Conservation (phyloP, 768 basidiomycete species). For the Phlebiopsis flavidoalba region DNA sequence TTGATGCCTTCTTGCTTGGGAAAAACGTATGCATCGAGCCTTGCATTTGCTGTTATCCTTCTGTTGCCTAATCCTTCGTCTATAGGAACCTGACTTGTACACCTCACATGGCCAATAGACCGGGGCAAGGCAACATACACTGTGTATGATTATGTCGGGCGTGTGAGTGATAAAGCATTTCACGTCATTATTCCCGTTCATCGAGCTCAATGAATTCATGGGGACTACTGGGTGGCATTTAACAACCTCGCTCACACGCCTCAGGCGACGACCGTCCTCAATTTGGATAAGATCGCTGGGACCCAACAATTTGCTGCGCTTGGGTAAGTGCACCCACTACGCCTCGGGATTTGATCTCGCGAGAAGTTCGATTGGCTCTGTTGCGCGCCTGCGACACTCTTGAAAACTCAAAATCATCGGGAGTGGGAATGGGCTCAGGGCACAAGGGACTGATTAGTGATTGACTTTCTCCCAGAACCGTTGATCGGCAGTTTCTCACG, state of each 20-base stretch:
- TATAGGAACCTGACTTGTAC: conserved; percentile 60
- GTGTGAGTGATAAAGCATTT: conserved; percentile 23
- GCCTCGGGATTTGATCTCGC: background rate
- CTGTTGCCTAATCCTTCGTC: background rate
- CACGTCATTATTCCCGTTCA: background rate
- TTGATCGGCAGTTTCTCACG: conserved; percentile 36
- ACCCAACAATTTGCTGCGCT: conserved; percentile 47
- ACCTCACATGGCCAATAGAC: conserved; percentile 35
- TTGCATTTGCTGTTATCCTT: background rate
- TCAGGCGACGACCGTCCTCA: conserved; percentile 33
- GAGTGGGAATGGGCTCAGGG: background rate
- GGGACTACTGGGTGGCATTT: conserved; percentile 24
- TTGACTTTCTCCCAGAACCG: conserved; percentile 29
- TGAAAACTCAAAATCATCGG: background rate
- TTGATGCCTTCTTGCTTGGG: conserved; percentile 46
- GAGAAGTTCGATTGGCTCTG: background rate
- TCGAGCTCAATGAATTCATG: background rate
- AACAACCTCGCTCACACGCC: conserved; percentile 31
- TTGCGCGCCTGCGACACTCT: background rate
- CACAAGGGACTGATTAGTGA: background rate
- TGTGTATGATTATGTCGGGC: conserved; percentile 38
- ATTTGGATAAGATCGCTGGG: conserved; percentile 37
- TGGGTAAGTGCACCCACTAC: conserved; percentile 33
- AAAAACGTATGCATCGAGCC: conserved; percentile 32
- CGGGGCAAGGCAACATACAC: conserved; percentile 42